phyloP scores from a whole-genome alignment of 2,329 filamentous ascomycete species.

The Pestalotiopsis sp. region DNA sequence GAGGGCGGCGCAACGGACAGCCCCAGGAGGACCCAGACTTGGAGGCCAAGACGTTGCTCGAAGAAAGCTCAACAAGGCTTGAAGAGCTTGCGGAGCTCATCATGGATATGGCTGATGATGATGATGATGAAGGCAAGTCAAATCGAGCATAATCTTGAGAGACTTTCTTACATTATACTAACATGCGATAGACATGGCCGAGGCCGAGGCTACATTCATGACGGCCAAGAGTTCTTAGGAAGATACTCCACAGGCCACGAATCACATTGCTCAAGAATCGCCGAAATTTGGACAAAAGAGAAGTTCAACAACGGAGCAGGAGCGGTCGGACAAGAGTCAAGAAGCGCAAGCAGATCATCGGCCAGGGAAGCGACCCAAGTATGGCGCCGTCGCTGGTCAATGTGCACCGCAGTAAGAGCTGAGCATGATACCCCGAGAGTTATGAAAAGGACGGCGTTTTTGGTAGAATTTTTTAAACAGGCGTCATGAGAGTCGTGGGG shows the following conservation, averaged over 20 bases:
- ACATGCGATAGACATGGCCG: neutral
- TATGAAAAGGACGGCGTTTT: neutral
- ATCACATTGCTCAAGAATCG: neutral
- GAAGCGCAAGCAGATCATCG: neutral
- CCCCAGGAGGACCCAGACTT: slow-evolving; percentile 37
- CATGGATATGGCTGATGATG: slow-evolving; percentile 21
- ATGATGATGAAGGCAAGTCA: slow-evolving; percentile 18
- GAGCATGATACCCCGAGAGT: neutral
- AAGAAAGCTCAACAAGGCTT: slow-evolving; percentile 48
- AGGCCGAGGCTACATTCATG: slow-evolving; percentile 11
- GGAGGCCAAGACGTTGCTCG: slow-evolving; percentile 45
- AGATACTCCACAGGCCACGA: neutral
- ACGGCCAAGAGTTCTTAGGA: slow-evolving; percentile 16
- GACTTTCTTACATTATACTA: neutral
- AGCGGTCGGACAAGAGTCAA: neutral
- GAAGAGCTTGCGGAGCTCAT: slow-evolving; percentile 41
- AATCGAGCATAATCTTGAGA: slow-evolving; percentile 17
- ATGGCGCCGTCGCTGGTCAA: neutral
- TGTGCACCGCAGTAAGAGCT: neutral
- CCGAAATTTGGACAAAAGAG: neutral
- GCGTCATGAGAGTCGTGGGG: slow-evolving; percentile 1
- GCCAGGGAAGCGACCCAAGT: neutral
- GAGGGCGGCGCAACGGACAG: slow-evolving; percentile 25
- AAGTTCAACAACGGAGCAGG: neutral
- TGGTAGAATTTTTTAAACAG: neutral